These are phyloP conservation scores for Scleroderma bovista DNA, from an alignment of 768 basidiomycete genomes.

Conservation along the genomic window DNA sequence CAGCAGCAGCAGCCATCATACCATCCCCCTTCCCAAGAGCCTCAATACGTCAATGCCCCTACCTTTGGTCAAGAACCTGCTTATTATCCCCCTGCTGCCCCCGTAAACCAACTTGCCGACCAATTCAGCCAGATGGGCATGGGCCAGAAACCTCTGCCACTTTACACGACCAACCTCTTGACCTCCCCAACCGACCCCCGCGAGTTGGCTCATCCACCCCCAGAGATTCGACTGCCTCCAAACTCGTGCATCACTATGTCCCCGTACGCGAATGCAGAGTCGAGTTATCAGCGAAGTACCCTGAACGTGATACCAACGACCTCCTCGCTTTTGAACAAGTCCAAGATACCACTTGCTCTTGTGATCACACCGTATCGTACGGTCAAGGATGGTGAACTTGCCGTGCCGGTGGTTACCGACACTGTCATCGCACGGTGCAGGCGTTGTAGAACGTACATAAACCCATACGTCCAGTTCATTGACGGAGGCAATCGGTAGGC, in stretches of 20 bases:
- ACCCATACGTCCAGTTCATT: slow-evolving; percentile 96
- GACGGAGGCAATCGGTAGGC: slow-evolving; percentile 91
- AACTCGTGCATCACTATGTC: slow-evolving; percentile 75
- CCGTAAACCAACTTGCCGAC: slow-evolving; percentile 61
- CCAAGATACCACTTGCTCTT: slow-evolving; percentile 85
- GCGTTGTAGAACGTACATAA: slow-evolving; percentile 94
- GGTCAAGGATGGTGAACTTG: slow-evolving; percentile 74
- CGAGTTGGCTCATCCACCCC: slow-evolving; percentile 75
- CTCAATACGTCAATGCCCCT: slow-evolving; percentile 42
- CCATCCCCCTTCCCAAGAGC: slow-evolving; percentile 39
- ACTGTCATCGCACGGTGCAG: slow-evolving; percentile 95
- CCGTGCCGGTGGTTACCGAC: slow-evolving; percentile 87
- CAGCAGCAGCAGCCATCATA: slow-evolving; percentile 49
- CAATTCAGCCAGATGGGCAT: slow-evolving; percentile 91
- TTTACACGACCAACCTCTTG: slow-evolving; percentile 88
- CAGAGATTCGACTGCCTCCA: slow-evolving; percentile 85
- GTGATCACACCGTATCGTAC: slow-evolving; percentile 89
- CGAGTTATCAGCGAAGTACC: slow-evolving; percentile 88
- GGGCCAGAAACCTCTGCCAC: slow-evolving; percentile 69
- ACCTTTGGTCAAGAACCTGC: slow-evolving; percentile 39
- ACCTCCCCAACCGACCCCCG: slow-evolving; percentile 89
- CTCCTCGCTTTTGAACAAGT: slow-evolving; percentile 79
- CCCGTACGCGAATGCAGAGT: slow-evolving; percentile 77
- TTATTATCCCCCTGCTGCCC: slow-evolving; percentile 33
- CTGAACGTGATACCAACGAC: slow-evolving; percentile 92